Percentiles rank a stretch among this genome's conserved stretches.
Conservation (phyloP, 2,329 filamentous ascomycete species). For the Fusarium sp. region DNA sequence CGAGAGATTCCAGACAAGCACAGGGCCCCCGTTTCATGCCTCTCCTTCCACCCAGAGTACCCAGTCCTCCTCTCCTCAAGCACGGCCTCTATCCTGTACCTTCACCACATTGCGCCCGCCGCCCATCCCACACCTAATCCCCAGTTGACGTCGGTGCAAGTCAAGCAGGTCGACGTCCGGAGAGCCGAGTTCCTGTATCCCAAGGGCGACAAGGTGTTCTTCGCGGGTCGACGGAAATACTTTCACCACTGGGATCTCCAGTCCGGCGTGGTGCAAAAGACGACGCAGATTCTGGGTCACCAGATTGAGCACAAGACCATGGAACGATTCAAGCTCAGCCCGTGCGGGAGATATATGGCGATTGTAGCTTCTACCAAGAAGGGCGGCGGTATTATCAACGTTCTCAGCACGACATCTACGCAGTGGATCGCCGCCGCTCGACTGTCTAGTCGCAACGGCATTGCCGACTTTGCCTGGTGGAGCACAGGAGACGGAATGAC, state of each 20-base stretch:
- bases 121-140: constrained; percentile 87
- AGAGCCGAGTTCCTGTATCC: constrained; percentile 86
- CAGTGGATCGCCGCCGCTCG: constrained; percentile 91
- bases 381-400: constrained; percentile 89
- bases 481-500: constrained; percentile 84
- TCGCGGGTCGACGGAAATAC: constrained; percentile 89
- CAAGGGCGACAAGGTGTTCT: constrained; percentile 84
- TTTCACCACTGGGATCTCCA: constrained; percentile 96
- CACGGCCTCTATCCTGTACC: constrained; percentile 85
- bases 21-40: constrained; percentile 83
- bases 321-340: constrained; percentile 91
- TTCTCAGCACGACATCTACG: constrained; percentile 83
- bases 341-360: constrained; percentile 89
- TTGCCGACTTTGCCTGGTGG: constrained; percentile 97
- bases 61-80: constrained; percentile 93
- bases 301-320: constrained; percentile 88
- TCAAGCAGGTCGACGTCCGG: constrained; percentile 86
- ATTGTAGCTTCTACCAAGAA: constrained; percentile 85
- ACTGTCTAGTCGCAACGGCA: constrained; percentile 85
- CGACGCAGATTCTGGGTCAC: constrained; percentile 82
- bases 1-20: constrained; percentile 88
- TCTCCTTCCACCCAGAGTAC: constrained; percentile 91
- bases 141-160: constrained; percentile 89
- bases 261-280: constrained; percentile 86
- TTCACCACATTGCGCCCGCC: constrained; percentile 89